A percentile compares a stretch with the other conserved stretches of the same genome.
Evolutionary conservation across 352 stramenopile species (phyloP).

Genomic region (Globisporangium alternatum): DNA sequence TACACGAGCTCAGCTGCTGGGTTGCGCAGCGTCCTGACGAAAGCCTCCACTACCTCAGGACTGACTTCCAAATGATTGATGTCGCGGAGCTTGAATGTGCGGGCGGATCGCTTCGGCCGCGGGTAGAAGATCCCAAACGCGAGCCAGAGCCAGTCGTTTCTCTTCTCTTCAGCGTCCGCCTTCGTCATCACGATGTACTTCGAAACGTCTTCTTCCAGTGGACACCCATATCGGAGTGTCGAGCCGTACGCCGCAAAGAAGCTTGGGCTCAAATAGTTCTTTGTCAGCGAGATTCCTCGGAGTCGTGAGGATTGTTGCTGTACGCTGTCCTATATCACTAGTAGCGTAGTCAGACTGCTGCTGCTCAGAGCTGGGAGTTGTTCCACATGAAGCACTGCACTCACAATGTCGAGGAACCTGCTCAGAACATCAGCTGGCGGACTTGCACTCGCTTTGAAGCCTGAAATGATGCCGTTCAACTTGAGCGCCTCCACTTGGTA

Average conservation of each 20-base stretch:
- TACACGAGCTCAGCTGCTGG: neutral
- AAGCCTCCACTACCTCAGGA: neutral
- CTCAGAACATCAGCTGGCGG: neutral
- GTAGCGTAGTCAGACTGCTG: neutral
- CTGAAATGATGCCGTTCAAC: neutral
- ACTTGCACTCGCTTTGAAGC: too few relatives aligned
- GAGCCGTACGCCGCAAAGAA: neutral
- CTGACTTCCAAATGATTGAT: neutral
- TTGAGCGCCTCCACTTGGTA: slow-evolving; percentile 4
- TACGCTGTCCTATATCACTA: neutral
- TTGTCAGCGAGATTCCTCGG: neutral
- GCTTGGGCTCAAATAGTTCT: neutral
- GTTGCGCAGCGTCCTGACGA: neutral
- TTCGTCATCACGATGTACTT: neutral
- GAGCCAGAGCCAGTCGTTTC: slow-evolving; percentile 16
- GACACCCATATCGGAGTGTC: slow-evolving; percentile 1
- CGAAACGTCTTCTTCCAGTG: neutral
- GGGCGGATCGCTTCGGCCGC: slow-evolving; percentile 14
- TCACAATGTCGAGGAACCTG: slow-evolving; percentile 11
- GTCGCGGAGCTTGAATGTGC: slow-evolving; percentile 5
- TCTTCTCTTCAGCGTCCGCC: too few relatives aligned
- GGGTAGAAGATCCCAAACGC: slow-evolving; percentile 23
- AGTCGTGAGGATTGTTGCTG: neutral
- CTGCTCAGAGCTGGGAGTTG: neutral
- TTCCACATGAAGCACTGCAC: neutral